Evolutionary conservation across 306 rosid species (phyloP).

Genomic region (Malus fusca): DNA sequence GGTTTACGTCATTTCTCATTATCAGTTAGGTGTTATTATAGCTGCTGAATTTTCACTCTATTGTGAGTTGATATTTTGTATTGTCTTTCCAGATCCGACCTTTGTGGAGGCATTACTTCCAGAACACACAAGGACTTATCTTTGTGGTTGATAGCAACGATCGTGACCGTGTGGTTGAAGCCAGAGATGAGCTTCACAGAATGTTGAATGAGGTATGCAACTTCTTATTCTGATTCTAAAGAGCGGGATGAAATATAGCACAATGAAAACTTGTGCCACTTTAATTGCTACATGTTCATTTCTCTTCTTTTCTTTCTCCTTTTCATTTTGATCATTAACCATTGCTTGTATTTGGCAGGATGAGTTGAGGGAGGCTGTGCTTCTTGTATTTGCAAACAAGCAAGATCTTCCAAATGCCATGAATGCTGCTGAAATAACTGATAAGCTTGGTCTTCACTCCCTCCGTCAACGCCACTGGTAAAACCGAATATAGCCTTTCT

Average conservation of each 20-base stretch:
- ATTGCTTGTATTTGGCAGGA: constrained; percentile 40
- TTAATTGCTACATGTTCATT: not conserved
- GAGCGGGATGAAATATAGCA: not conserved
- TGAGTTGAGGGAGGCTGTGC: constrained; percentile 84
- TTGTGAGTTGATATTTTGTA: not conserved
- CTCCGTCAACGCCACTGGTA: constrained; percentile 94
- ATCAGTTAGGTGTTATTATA: not conserved
- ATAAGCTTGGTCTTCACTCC: constrained; percentile 81
- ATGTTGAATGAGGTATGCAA: constrained; percentile 70
- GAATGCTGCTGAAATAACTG: constrained; percentile 91
- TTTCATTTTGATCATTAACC: not conserved
- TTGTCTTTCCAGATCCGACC: constrained; percentile 59
- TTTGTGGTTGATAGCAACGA: constrained; percentile 86
- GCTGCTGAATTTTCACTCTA: not conserved
- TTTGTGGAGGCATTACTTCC: constrained; percentile 88
- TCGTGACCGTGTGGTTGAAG: constrained; percentile 77
- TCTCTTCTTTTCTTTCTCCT: not conserved
- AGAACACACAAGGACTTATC: constrained; percentile 78
- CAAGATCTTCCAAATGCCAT: constrained; percentile 95
- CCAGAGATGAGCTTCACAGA: constrained; percentile 84
- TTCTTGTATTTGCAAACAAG: constrained; percentile 80
- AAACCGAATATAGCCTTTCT: not conserved
- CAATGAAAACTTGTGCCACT: not conserved
- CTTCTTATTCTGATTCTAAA: not conserved
- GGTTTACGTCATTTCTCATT: not conserved